Evolutionary conservation across 257 asterid genomes (phyloP), one percentile per base, ranked within the genome.

Genomic region (Cynanchum wilfordii): DNA sequence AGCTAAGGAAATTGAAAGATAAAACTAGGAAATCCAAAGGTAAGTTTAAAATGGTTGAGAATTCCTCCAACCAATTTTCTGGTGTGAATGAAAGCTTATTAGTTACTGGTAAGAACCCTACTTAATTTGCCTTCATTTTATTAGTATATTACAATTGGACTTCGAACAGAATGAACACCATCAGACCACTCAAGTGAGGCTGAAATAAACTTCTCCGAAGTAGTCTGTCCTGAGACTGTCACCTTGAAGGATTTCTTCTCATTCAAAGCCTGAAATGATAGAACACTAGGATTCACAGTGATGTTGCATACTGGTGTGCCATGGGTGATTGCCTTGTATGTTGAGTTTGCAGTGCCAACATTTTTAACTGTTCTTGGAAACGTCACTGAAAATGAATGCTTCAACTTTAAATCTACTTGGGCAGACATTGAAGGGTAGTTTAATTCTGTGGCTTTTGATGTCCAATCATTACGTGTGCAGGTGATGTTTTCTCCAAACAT

Each of bases 181-280:
- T 85, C 79, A 1, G 75, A 80, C 89, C 89, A 85, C 67, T 70
- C 75, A 19, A 85, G 68, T 25, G 83, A 76, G 45, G 81, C 76
- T 29, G 85, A 82, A 1, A 56, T 6, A 65, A 78, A 57, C 1
- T 54, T 38, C 10, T 10, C 1, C 22, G 51, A 0, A 17, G 1
- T 17, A 51, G 30, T 58, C 36, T 20, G 4, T 47, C 27, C n/a
- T 2, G 29, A 6, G 24, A 69, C 25, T 16, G 73, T 47, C 42
- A 69, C 73, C 0, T 11, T 54, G 36, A 69, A 69, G 16, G 73
- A 29, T 69, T 69, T 30, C 62, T 20, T 69, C 15, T 69, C 73
- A 2, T 50, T 50, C 63, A 69, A 17, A 16, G 57, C 63, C 57
- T 27, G 13, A 36, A 69, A 69, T 2, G 73, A 27, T 50, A 69